These are phyloP conservation scores for Tagetes erecta DNA, from an alignment of 129 eudicot genomes.

Conservation along the genomic window DNA sequence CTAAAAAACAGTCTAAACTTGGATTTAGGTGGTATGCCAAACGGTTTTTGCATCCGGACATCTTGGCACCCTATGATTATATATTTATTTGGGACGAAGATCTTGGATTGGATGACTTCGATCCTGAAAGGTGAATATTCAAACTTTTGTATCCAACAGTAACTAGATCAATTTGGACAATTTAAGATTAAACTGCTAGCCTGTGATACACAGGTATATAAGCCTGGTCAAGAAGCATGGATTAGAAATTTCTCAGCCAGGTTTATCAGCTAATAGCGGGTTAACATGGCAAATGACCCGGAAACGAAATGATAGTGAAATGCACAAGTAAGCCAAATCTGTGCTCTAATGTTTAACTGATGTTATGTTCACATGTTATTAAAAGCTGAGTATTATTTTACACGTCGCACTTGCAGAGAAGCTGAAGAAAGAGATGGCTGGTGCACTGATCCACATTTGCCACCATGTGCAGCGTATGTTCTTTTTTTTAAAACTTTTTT, in stretches of 20 bases:
- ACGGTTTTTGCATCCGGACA: slow-evolving; percentile 57
- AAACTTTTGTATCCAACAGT: not conserved
- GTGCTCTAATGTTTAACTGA: not conserved
- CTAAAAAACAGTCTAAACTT: not conserved
- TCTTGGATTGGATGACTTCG: slow-evolving; percentile 56
- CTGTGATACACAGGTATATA: slow-evolving; percentile 36
- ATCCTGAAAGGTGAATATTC: slow-evolving; percentile 43
- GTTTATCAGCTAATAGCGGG: slow-evolving; percentile 49
- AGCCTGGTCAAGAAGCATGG: slow-evolving; percentile 45
- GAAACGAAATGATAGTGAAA: slow-evolving; percentile 40
- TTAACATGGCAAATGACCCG: slow-evolving; percentile 50
- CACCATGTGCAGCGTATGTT: slow-evolving; percentile 55
- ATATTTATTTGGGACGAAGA: slow-evolving; percentile 66
- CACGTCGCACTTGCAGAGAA: slow-evolving; percentile 34
- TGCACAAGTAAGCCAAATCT: slow-evolving; percentile 42
- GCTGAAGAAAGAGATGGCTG: slow-evolving; percentile 42
- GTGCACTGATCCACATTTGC: slow-evolving; percentile 44
- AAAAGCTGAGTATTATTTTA: not conserved
- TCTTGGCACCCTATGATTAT: slow-evolving; percentile 52
- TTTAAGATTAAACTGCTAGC: not conserved
- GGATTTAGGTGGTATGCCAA: slow-evolving; percentile 63
- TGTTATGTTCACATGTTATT: not conserved
- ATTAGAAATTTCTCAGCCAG: slow-evolving; percentile 60
- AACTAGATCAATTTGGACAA: not conserved
- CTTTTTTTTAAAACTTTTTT: not conserved